Base-by-base conservation (phyloP, 75 land plant species). In the Cryptomeria japonica region DNA sequence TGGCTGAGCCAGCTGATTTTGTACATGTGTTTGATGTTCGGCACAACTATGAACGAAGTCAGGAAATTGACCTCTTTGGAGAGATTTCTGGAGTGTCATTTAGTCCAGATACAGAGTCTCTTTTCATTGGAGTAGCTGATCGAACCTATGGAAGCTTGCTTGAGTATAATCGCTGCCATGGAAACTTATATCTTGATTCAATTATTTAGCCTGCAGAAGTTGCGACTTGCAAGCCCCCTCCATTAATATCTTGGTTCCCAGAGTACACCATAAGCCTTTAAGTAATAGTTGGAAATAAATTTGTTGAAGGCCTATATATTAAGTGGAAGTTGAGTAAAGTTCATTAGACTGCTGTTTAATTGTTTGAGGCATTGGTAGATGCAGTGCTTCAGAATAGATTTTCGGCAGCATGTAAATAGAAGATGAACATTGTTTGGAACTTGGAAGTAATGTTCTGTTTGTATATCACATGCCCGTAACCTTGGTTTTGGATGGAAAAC, bases 31-130 rank as follows among this genome's bases (percentile, higher is more conserved):
- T 89, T 80, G 94, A 93, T 87, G 88, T 90, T 19, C 87, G 86
- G 78, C 91, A 86, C 56, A 93, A 89, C 85, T 93, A 83, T 61
- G 39, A 53, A 25, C 86, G 89, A 56, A 83, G 91, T 80, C 97
- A 96, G 86, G 97, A 96, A 86, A 95, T 96, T 22, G 97, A 96
- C 75, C 91, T 96, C 44, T 96, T 96, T 87, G 97, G 97, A 19
- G 97, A 96, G 90, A 95, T 96, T 34, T 93, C 96, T 11, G 97
- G 97, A 38, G 86, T 95, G n/a, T 93, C 96, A 31, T 90, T 96
- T 42, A 96, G 96, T 70, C 97, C 97, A 37, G 97, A 96, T 76
- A 89, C 95, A 36, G 94, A 96, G 86, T 89, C 96, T 42, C 90
- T 96, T 41, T 95, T 86, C 88, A 92, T 96, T 39, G 96, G 97